Conservation (phyloP, 441 rosid genomes). For the Omphalea diandra region DNA sequence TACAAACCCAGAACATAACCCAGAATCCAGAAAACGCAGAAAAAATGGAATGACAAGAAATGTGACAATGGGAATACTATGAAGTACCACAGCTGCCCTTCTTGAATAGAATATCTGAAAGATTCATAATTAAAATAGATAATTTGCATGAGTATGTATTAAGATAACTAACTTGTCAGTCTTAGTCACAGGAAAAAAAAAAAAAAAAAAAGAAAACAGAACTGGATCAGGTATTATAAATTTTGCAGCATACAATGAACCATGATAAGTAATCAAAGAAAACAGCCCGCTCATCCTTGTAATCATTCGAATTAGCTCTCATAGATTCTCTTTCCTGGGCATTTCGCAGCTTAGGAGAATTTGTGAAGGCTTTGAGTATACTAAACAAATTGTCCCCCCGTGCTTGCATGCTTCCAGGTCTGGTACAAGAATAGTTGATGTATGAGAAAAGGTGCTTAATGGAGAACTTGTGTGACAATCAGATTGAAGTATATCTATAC, state of each 20-base stretch:
- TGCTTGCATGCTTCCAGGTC: slow-evolving; percentile 99
- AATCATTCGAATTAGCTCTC: slow-evolving; percentile 33
- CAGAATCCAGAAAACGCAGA: slow-evolving; percentile 46
- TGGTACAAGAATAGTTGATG: slow-evolving; percentile 43
- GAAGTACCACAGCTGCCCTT: slow-evolving; percentile 68
- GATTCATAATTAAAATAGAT: slow-evolving; percentile 26
- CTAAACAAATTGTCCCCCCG: slow-evolving; percentile 93
- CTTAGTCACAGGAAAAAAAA: neutral
- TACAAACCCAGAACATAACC: slow-evolving; percentile 46
- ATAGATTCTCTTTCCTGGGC: slow-evolving; percentile 56
- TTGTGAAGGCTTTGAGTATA: slow-evolving; percentile 71
- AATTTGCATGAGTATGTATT: neutral
- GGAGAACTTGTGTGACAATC: slow-evolving; percentile 18
- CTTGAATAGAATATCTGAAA: slow-evolving; percentile 81
- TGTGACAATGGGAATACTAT: slow-evolving; percentile 62
- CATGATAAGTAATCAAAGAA: slow-evolving; percentile 92
- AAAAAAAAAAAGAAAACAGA: slow-evolving; percentile 10
- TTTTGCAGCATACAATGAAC: slow-evolving; percentile 58
- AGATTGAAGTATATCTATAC: slow-evolving; percentile 41
- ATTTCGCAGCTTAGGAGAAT: slow-evolving; percentile 65
- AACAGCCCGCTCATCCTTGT: slow-evolving; percentile 66
- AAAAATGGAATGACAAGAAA: slow-evolving; percentile 66
- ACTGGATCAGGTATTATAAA: slow-evolving; percentile 10
- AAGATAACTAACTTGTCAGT: neutral
- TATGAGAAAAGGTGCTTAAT: slow-evolving; percentile 37